A percentile compares a stretch with the other conserved stretches of the same genome.
These are phyloP conservation scores for Bassia scoparia DNA, from an alignment of 148 eudicot genomes.

Conservation along the genomic window DNA sequence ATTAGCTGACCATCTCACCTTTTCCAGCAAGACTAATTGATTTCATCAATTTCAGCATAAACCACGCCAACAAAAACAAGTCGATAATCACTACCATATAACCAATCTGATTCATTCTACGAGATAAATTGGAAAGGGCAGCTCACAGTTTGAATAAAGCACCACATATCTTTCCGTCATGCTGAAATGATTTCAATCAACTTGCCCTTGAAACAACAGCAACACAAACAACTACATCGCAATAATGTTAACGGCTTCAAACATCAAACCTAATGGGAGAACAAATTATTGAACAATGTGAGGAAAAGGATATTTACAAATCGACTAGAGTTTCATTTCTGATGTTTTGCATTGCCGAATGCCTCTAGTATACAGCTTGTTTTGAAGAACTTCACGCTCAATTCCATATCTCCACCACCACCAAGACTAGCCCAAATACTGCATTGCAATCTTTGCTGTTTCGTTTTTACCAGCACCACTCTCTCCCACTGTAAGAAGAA, in stretches of 20 bases:
- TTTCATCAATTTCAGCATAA: constrained; percentile 22
- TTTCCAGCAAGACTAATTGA: constrained; percentile 78
- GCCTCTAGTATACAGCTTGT: constrained; percentile 80
- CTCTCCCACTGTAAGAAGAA: constrained; percentile 69
- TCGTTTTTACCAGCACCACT: constrained; percentile 99
- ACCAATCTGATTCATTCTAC: not conserved
- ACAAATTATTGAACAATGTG: not conserved
- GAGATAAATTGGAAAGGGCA: constrained; percentile 3
- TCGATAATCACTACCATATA: constrained; percentile 15
- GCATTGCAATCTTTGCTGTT: constrained; percentile 90
- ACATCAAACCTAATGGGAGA: not conserved
- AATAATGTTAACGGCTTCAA: not conserved
- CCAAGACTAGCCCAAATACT: constrained; percentile 81
- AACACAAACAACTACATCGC: constrained; percentile 3
- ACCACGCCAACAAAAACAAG: constrained; percentile 17
- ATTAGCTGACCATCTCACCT: constrained; percentile 42
- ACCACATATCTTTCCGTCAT: constrained; percentile 65
- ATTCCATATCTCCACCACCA: constrained; percentile 68
- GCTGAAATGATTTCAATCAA: constrained; percentile 78
- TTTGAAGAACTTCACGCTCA: constrained; percentile 66
- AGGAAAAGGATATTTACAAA: constrained; percentile 51
- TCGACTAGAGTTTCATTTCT: constrained; percentile 92
- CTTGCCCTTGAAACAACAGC: constrained; percentile 63
- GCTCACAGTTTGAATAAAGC: constrained; percentile 95
- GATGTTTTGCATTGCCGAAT: constrained; percentile 91